These are phyloP conservation scores for Linum usitatissimum DNA, from an alignment of 345 rosid species.

Conservation along the genomic window DNA sequence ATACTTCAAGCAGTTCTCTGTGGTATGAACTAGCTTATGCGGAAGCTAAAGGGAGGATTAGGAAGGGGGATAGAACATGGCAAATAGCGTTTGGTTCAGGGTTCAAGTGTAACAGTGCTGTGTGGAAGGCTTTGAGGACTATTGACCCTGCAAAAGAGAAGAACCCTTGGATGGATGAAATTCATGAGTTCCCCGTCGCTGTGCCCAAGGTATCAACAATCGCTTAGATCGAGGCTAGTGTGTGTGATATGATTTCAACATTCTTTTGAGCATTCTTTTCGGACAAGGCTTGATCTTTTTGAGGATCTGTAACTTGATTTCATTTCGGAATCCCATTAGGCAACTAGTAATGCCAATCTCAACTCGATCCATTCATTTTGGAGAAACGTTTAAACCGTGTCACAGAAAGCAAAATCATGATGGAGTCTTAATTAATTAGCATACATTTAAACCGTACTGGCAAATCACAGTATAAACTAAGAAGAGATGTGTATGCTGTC, in stretches of 20 bases:
- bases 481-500: background rate
- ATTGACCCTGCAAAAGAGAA: slow-evolving; percentile 20
- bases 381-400: background rate
- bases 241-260: background rate
- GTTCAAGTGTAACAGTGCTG: slow-evolving; percentile 21
- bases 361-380: background rate
- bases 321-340: background rate
- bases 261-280: background rate
- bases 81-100: slow-evolving; percentile 4
- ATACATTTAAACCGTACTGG: background rate
- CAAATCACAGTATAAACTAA: background rate
- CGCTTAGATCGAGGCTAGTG: background rate
- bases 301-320: background rate
- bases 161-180: slow-evolving; percentile 25
- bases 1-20: slow-evolving; percentile 1
- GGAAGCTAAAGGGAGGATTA: slow-evolving; percentile 2
- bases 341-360: background rate
- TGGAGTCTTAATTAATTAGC: background rate
- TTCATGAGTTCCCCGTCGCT: slow-evolving; percentile 15
- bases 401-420: background rate
- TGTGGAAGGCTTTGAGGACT: slow-evolving; percentile 33
- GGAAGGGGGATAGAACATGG: slow-evolving; percentile 5
- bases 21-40: slow-evolving; percentile 3
- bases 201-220: slow-evolving; percentile 49
- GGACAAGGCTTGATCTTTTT: background rate